Percentiles rank a stretch among this genome's conserved stretches.
Conservation (phyloP, 805 yeast species). For the Hanseniaspora occidentalis region DNA sequence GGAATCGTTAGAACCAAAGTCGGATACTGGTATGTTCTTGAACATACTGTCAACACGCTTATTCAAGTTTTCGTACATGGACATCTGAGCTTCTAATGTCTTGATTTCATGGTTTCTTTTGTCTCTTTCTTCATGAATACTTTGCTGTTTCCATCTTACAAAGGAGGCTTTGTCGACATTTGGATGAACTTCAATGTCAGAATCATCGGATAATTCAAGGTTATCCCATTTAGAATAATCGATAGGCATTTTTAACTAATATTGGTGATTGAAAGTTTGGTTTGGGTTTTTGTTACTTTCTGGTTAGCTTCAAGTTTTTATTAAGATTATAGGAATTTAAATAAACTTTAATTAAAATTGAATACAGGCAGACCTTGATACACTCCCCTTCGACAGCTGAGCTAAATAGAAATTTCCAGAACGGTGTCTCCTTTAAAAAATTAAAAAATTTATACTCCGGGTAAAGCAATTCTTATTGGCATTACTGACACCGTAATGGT, state of each 20-base stretch:
- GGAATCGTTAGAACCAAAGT: slow-evolving; percentile 21
- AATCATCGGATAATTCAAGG: slow-evolving; percentile 89
- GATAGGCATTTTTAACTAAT: slow-evolving; percentile 43
- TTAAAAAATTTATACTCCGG: no score
- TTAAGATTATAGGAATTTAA: no score
- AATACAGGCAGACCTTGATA: no score
- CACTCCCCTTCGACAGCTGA: no score
- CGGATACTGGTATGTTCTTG: slow-evolving; percentile 27
- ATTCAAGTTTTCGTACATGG: slow-evolving; percentile 69
- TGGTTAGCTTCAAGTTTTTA: not conserved
- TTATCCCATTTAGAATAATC: slow-evolving; percentile 98
- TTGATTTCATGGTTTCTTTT: slow-evolving; percentile 70
- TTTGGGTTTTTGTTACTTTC: not conserved
- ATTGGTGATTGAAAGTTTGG: not conserved
- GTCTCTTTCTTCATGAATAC: slow-evolving; percentile 84
- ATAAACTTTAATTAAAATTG: no score
- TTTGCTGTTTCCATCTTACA: slow-evolving; percentile 93
- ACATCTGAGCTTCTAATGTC: slow-evolving; percentile 60
- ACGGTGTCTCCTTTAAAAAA: not conserved
- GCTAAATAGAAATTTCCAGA: not conserved
- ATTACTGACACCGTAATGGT: no score
- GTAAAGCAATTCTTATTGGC: no score
- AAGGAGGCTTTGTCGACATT: slow-evolving; percentile 91
- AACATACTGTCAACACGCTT: slow-evolving; percentile 58
- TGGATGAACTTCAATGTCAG: slow-evolving; percentile 95